Conservation (phyloP, 371 early-diverging fungal genomes). For the Phascolomyces articulosus region DNA sequence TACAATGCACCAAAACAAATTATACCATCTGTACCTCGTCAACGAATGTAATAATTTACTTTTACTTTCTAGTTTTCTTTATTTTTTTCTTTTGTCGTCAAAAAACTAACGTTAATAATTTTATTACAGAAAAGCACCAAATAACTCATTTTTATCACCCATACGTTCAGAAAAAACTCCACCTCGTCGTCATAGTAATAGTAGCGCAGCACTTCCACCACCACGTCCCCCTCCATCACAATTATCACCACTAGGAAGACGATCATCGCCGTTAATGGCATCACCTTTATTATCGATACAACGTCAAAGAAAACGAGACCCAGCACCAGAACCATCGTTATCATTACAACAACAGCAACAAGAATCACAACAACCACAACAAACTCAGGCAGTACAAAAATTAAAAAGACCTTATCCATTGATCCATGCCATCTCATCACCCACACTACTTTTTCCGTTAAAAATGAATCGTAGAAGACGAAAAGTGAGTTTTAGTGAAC, state of each 20-base stretch:
- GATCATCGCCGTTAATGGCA: too few species aligned
- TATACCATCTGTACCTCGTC: constrained; percentile 29
- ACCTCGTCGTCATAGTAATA: constrained; percentile 11
- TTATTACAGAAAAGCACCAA: constrained; percentile 22
- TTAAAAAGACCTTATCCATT: neutral
- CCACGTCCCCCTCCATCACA: constrained; percentile 19
- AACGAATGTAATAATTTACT: constrained; percentile 19
- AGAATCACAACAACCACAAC: neutral
- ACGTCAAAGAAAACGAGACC: too few species aligned
- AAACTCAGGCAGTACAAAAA: neutral
- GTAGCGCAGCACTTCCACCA: neutral
- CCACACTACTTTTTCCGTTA: neutral
- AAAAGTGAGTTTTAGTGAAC: constrained; percentile 33
- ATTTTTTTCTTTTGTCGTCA: too few species aligned
- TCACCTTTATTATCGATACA: too few species aligned
- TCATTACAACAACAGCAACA: too few species aligned
- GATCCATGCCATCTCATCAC: constrained; percentile 1
- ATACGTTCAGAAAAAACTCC: constrained; percentile 26
- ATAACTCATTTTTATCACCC: constrained; percentile 28
- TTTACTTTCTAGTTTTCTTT: too few species aligned
- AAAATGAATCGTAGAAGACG: constrained; percentile 8
- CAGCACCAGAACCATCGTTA: too few species aligned
- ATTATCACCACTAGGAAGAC: neutral
- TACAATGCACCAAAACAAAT: constrained; percentile 21
- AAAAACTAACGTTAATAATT: too few species aligned